Percentiles rank a stretch among this genome's conserved stretches.
These are phyloP conservation scores for Sphaceloma murrayae DNA, from an alignment of 2,329 filamentous ascomycete species.

Conservation along the genomic window DNA sequence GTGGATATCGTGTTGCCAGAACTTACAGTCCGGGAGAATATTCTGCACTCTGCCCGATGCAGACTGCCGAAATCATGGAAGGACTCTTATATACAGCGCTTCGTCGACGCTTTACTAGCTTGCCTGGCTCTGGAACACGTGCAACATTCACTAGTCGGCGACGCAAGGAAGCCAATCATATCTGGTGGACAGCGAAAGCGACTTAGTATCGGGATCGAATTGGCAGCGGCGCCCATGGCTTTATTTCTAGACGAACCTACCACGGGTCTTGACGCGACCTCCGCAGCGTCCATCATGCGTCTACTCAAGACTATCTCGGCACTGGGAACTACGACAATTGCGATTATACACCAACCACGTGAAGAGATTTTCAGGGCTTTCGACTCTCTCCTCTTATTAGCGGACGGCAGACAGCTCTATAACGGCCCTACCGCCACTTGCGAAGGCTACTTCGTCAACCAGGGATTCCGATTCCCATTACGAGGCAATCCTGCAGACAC, in stretches of 20 bases:
- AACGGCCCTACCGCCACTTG: conserved; percentile 39
- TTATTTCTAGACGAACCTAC: conserved; percentile 30
- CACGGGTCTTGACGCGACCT: conserved; percentile 40
- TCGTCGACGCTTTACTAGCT: conserved; percentile 49
- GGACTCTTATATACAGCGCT: conserved; percentile 40
- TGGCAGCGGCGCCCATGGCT: conserved; percentile 48
- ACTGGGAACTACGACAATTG: conserved; percentile 48
- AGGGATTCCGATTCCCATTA: conserved; percentile 43
- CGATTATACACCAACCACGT: conserved; percentile 52
- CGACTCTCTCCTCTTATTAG: conserved; percentile 48
- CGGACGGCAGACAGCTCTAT: conserved; percentile 48
- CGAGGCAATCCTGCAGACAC: conserved; percentile 48
- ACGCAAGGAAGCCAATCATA: conserved; percentile 42
- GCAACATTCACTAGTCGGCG: conserved; percentile 44
- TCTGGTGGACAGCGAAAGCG: conserved; percentile 49
- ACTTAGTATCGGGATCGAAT: conserved; percentile 51
- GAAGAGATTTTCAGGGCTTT: conserved; percentile 50
- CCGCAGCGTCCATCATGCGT: conserved; percentile 47
- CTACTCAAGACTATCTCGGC: conserved; percentile 46
- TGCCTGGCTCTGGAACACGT: conserved; percentile 46
- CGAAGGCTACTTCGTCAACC: conserved; percentile 42
- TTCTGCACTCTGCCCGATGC: conserved; percentile 49
- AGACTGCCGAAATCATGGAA: conserved; percentile 46
- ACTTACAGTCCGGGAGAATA: conserved; percentile 53
- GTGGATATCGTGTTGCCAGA: conserved; percentile 52